phyloP scores from a whole-genome alignment of 371 early-diverging fungal genomes.

The Apophysomyces ossiformis region DNA sequence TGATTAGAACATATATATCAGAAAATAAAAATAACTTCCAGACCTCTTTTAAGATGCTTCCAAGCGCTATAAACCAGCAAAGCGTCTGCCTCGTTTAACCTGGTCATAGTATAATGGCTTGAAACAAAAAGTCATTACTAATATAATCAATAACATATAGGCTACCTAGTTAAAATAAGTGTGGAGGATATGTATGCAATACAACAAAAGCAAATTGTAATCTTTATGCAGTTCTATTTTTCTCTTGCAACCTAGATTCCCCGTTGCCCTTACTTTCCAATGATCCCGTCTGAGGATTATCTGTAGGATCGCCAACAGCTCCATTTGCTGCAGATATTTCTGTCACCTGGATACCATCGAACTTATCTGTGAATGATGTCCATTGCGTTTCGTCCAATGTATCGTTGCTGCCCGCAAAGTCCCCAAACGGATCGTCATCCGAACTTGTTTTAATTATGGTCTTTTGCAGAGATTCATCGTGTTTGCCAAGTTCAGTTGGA shows the following conservation, averaged over 20 bases:
- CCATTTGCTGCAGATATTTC: background rate
- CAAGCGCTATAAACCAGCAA: no score
- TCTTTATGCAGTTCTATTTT: background rate
- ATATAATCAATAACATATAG: background rate
- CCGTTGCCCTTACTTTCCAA: background rate
- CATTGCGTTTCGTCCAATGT: constrained; percentile 15
- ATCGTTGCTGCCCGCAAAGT: constrained; percentile 25
- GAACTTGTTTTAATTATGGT: constrained; percentile 20
- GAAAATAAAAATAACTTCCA: no score
- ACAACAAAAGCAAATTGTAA: background rate
- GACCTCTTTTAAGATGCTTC: no score
- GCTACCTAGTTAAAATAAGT: background rate
- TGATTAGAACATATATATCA: no score
- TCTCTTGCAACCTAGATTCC: background rate
- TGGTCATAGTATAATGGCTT: background rate
- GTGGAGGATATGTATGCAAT: background rate
- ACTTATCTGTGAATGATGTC: constrained; percentile 8
- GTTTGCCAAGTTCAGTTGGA: constrained; percentile 37
- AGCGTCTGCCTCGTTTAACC: no score
- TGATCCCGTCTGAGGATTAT: background rate
- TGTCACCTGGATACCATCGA: constrained; percentile 1
- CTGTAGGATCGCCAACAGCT: background rate
- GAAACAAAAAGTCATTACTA: constrained; percentile 1
- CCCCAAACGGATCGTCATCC: constrained; percentile 29
- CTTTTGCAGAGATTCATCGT: constrained; percentile 23